Evolutionary conservation across 148 eudicot genomes (phyloP), one percentile per base, ranked within the genome.

Genomic region (Fagopyrum esculentum): DNA sequence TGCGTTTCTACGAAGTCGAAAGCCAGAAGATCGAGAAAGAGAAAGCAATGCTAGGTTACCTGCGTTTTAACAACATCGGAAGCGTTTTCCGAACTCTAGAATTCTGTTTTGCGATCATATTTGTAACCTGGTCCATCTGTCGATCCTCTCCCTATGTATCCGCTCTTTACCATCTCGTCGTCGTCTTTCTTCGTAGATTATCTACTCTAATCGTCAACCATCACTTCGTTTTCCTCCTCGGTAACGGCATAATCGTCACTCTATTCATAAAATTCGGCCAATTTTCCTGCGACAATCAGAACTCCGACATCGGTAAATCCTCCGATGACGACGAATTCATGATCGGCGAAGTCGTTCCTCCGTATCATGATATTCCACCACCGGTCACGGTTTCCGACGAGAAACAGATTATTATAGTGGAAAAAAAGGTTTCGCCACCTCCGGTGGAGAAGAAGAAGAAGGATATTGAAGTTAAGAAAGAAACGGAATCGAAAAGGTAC

Each of bases 181-280:
- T 49, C 73, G 30, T 16, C 47, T 19, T 71, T 3, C 9, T 85
- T 12, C 71, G 77, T 0, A 80, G 79, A n/a, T 4, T 86, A 8
- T 81, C 77, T 9, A 4, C 60, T 0, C 76, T 77, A 19, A 44
- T 88, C 12, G 69, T 83, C 50, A 85, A 79, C 76, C 87, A 86
- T 50, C 89, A 75, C 74, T 78, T 90, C 16, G 87, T 79, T 2
- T 92, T 92, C 17, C 69, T 88, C 4, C 45, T 92, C 77, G 90
- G 91, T 1, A 90, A 92, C 81, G 81, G 76, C 0, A 90, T 92
- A 1, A 81, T 88, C 50, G 22, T 85, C 26, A 66, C 80, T 22
- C 75, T 90, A 16, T 75, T 82, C 71, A 9, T 66, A 47, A 66
- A 66, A 43, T 66, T 66, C 71, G 17, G 46, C 22, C 71, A 43